Percentiles rank a stretch among this genome's conserved stretches.
Conservation (phyloP, 257 asterid genomes). For the Mentha longifolia region DNA sequence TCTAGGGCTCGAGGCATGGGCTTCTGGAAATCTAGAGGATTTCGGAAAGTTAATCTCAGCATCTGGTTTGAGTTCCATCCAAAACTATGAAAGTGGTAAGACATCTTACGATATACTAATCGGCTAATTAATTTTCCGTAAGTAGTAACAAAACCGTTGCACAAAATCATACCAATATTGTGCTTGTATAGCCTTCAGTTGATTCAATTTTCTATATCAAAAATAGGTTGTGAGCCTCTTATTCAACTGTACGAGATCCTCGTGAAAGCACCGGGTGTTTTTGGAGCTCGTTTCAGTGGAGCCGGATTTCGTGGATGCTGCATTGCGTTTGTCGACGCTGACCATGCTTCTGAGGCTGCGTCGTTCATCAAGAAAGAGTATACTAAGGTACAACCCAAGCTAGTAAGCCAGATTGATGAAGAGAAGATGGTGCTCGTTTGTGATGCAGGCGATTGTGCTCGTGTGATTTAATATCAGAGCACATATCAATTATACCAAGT, state of each 20-base stretch:
- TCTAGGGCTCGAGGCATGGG: constrained; percentile 90
- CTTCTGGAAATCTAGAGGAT: constrained; percentile 68
- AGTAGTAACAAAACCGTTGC: neutral
- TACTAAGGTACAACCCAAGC: constrained; percentile 59
- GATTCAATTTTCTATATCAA: neutral
- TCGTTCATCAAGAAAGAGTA: constrained; percentile 62
- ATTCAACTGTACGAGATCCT: constrained; percentile 75
- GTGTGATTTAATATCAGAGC: constrained; percentile 44
- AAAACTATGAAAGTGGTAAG: constrained; percentile 89
- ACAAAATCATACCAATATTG: too few species aligned
- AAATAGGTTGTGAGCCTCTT: constrained; percentile 79
- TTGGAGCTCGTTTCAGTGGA: constrained; percentile 92
- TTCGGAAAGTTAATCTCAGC: constrained; percentile 89
- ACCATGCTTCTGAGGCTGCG: constrained; percentile 64
- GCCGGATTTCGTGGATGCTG: constrained; percentile 99
- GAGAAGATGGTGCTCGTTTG: constrained; percentile 66
- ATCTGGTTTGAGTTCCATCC: constrained; percentile 91
- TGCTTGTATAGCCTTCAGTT: neutral
- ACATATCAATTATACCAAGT: neutral
- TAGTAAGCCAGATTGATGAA: constrained; percentile 55
- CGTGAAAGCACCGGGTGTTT: constrained; percentile 83
- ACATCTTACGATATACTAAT: neutral
- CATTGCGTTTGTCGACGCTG: constrained; percentile 77
- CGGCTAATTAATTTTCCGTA: neutral
- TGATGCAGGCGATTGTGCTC: constrained; percentile 78